Conservation (phyloP, 2,329 filamentous ascomycete species). For the Aspergillus intermedius region DNA sequence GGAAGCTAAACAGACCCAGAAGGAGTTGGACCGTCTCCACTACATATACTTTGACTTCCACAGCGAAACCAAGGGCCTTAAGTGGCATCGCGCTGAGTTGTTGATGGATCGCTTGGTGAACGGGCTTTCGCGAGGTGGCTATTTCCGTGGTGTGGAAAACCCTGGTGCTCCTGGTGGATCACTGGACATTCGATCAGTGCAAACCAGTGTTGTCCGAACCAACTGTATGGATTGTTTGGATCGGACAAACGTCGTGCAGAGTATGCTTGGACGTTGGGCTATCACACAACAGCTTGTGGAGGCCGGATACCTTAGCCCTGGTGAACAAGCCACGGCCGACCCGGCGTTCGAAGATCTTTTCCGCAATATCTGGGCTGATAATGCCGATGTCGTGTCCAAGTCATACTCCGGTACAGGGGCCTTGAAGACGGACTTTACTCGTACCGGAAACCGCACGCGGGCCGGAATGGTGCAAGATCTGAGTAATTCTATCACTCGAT, state of each 20-base stretch:
- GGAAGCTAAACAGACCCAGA: constrained; percentile 54
- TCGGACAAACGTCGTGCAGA: constrained; percentile 95
- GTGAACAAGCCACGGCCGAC: constrained; percentile 74
- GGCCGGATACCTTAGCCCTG: constrained; percentile 67
- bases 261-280: constrained; percentile 86
- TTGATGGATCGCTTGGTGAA: constrained; percentile 76
- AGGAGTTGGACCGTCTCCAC: constrained; percentile 76
- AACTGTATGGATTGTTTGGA: constrained; percentile 99
- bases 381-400: constrained; percentile 88
- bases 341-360: constrained; percentile 80
- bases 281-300: constrained; percentile 85
- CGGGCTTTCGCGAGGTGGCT: constrained; percentile 70
- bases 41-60: constrained; percentile 99
- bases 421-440: constrained; percentile 95
- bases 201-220: constrained; percentile 87
- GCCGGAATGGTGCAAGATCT: constrained; percentile 78
- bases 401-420: constrained; percentile 94
- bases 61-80: constrained; percentile 89
- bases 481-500: constrained; percentile 81
- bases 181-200: constrained; percentile 71
- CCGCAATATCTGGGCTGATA: constrained; percentile 97
- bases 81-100: constrained; percentile 85
- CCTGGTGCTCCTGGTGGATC: constrained; percentile 63
- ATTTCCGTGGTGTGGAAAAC: constrained; percentile 87
- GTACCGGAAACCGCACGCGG: constrained; percentile 83